Evolutionary conservation across 768 basidiomycete genomes (phyloP), one percentile per base, ranked within the genome.

Genomic region (Clitopilus hobsonii): DNA sequence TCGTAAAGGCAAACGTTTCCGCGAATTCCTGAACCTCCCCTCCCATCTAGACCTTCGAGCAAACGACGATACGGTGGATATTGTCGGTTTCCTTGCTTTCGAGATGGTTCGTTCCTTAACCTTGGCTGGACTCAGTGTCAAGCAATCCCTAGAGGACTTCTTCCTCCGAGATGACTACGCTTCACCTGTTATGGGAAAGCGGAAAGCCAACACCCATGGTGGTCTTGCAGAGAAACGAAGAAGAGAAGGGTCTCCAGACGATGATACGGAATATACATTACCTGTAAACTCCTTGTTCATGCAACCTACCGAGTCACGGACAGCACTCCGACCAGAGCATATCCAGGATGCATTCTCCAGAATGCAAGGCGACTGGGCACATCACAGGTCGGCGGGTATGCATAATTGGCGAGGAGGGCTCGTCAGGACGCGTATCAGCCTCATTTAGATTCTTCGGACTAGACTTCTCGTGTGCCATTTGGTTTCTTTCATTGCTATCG

Each of bases 1-100:
- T 68, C 86, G 94, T 53, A 98, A 98, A 86, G 89, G 94, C 91
- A 95, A 95, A 70, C 91, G 94, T 5, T 98, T 98, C 71, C 82
- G 91, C 38, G 94, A 97, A 64, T 98, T 97, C 65, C 80, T 98
- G 53, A 94, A 94, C 67, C 81, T 97, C 10, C 90, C 94, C 2
- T 63, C 88, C 0, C 87, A 91, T 57, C 82, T 96, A 38, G 93
- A 97, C 64, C 79, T 94, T 57, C 91, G 90, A 71, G 84, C 90
- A 26, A 91, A 89, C 69, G 95, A 97, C 69, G 94, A 97, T 69
- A 94, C 95, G 2, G 78, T 95, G 63, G 95, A 98, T 65, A 95
- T 97, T 56, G 92, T 98, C 62, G 95, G 95, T 23, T 98, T 98
- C 73, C 84, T 98, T 41, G 89, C 93, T 0, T 98, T 96, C 70